These are phyloP conservation scores for Sphenostylis stenocarpa DNA, from an alignment of 306 rosid genomes.

Conservation along the genomic window DNA sequence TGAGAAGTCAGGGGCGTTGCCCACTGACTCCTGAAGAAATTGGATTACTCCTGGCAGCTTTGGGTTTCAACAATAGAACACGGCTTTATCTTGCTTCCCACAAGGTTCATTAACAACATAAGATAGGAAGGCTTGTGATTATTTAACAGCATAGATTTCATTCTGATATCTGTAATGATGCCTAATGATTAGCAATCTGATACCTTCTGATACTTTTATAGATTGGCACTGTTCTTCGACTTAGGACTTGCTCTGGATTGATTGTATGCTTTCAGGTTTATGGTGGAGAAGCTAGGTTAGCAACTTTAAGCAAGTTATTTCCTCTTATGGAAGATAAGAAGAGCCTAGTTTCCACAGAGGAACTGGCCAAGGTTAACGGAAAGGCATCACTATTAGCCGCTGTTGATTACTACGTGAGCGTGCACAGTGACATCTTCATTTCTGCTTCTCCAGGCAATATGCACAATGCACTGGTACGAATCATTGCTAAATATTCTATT, in stretches of 20 bases:
- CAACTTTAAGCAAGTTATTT: constrained; percentile 59
- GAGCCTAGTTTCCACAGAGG: constrained; percentile 72
- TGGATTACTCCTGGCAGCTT: constrained; percentile 87
- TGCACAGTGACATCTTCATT: constrained; percentile 92
- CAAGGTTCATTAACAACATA: constrained; percentile 60
- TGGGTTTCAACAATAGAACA: constrained; percentile 89
- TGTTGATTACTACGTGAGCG: constrained; percentile 82
- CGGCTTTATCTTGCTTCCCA: constrained; percentile 97
- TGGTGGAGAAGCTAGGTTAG: constrained; percentile 92
- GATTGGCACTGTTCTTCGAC: neutral
- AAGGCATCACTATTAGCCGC: constrained; percentile 95
- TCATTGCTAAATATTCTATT: constrained; percentile 7
- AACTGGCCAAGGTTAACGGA: constrained; percentile 70
- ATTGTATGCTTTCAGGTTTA: constrained; percentile 64
- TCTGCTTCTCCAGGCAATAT: constrained; percentile 99
- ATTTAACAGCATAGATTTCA: constrained; percentile 13
- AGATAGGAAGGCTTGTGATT: constrained; percentile 11
- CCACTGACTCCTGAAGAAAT: constrained; percentile 98
- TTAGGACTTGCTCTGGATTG: constrained; percentile 13
- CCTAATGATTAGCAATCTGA: constrained; percentile 10
- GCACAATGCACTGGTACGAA: constrained; percentile 96
- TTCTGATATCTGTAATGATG: constrained; percentile 6
- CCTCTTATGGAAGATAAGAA: constrained; percentile 93
- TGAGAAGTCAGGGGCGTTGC: constrained; percentile 96
- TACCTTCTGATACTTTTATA: neutral